Conservation (phyloP, 2,329 filamentous ascomycete genomes). For the Dothiorella sarmentorum region DNA sequence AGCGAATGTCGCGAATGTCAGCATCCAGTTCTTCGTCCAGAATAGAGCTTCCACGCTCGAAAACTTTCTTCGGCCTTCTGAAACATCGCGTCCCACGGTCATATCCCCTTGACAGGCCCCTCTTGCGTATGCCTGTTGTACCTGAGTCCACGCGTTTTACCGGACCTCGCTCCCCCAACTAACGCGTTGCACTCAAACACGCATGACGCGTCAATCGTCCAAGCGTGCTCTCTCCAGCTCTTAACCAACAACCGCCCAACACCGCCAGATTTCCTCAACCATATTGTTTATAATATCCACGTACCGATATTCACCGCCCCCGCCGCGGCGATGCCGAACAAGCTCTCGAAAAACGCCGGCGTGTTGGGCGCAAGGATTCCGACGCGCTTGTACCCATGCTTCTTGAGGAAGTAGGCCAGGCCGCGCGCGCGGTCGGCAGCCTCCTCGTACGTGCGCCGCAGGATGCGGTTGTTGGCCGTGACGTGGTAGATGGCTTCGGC, state of each 20-base stretch:
- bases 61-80: neutral
- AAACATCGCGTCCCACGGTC: too few relatives aligned
- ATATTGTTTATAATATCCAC: neutral
- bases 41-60: neutral
- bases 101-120: too few relatives aligned
- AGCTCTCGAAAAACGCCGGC: constrained; percentile 85
- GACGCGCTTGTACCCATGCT: constrained; percentile 69
- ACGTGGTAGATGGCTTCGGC: constrained; percentile 82
- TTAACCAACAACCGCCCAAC: too few relatives aligned
- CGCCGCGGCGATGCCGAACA: constrained; percentile 81
- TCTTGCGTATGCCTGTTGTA: too few relatives aligned
- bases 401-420: constrained; percentile 80
- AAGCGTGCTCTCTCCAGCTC: too few relatives aligned
- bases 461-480: constrained; percentile 69
- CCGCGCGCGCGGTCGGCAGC: constrained; percentile 83
- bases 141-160: too few relatives aligned
- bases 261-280: too few relatives aligned
- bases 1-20: too few relatives aligned
- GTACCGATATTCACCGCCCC: constrained; percentile 70
- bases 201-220: too few relatives aligned
- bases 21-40: too few relatives aligned
- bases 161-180: too few relatives aligned
- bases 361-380: constrained; percentile 91
- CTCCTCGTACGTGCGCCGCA: constrained; percentile 75
- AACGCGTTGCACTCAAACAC: too few relatives aligned